Percentiles rank a stretch among this genome's conserved stretches.
Conservation (phyloP, 2,329 filamentous ascomycete genomes). For the Pestalotiopsis sp. region DNA sequence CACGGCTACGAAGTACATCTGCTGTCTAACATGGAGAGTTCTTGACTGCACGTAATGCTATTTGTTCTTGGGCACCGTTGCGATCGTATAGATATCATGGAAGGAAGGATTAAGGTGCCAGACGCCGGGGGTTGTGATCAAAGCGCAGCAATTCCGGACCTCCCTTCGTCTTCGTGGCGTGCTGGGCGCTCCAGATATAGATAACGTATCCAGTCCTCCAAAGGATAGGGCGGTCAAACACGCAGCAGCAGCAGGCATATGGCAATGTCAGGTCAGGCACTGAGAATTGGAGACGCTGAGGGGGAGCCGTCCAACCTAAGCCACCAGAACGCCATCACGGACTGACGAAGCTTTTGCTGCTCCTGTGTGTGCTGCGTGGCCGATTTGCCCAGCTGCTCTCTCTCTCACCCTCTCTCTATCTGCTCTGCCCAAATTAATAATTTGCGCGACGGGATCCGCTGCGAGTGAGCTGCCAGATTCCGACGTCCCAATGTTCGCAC, state of each 20-base stretch:
- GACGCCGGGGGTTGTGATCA: not conserved
- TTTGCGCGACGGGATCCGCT: conserved; percentile 2
- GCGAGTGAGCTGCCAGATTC: not conserved
- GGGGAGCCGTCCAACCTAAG: not conserved
- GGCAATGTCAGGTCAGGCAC: not conserved
- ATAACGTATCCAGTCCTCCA: not conserved
- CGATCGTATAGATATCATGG: not conserved
- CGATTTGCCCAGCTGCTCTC: not conserved
- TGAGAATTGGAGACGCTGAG: not conserved
- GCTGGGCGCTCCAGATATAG: not conserved
- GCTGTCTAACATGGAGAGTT: not conserved
- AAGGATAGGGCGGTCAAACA: not conserved
- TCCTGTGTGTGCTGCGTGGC: not conserved
- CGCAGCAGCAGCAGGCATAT: not conserved
- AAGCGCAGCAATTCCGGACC: not conserved
- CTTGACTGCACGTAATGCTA: not conserved
- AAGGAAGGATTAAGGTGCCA: not conserved
- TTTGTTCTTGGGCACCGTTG: not conserved
- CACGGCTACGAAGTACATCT: not conserved
- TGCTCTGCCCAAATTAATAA: conserved; percentile 2
- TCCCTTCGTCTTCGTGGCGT: not conserved
- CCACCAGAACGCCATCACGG: conserved; percentile 2
- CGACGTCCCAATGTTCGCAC: not conserved
- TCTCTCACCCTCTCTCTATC: not conserved
- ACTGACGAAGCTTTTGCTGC: conserved; percentile 3